phyloP scores from a whole-genome alignment of 2,329 filamentous ascomycete species.

The Penicillium sp. region DNA sequence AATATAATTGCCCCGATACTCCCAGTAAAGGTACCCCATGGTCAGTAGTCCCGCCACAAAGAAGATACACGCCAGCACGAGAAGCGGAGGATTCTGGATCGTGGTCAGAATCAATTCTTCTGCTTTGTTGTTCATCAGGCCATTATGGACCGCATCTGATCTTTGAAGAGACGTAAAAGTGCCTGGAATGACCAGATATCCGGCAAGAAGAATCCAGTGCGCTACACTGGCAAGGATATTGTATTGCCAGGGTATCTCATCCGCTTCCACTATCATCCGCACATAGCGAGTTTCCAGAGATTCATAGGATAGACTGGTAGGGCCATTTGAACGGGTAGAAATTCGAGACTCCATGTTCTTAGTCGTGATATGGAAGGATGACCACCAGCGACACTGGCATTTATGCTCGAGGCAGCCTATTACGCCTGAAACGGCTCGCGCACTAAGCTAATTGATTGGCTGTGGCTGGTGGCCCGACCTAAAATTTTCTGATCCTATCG shows the following conservation, averaged over 20 bases:
- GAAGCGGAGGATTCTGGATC: conserved; percentile 40
- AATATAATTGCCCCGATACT: conserved; percentile 51
- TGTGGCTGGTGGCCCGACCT: not conserved
- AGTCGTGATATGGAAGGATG: not conserved
- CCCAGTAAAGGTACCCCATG: conserved; percentile 46
- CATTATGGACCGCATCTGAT: not conserved
- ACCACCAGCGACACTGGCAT: not conserved
- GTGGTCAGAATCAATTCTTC: conserved; percentile 1
- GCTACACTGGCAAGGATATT: not conserved
- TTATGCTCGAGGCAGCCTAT: not conserved
- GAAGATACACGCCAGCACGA: conserved; percentile 47
- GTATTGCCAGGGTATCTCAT: not conserved
- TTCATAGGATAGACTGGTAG: not conserved
- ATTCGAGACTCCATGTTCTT: not conserved
- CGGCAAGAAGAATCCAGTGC: not conserved
- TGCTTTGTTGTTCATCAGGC: not conserved
- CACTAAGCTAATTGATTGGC: not conserved
- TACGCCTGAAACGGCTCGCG: not conserved
- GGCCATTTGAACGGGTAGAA: not conserved
- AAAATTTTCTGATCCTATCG: not conserved
- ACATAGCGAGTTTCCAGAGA: not conserved
- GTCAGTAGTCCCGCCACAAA: conserved; percentile 44
- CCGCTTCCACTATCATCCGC: not conserved
- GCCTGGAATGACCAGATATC: not conserved
- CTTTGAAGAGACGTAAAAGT: not conserved